phyloP scores from a whole-genome alignment of 768 basidiomycete genomes.

The Lentinula sp. region DNA sequence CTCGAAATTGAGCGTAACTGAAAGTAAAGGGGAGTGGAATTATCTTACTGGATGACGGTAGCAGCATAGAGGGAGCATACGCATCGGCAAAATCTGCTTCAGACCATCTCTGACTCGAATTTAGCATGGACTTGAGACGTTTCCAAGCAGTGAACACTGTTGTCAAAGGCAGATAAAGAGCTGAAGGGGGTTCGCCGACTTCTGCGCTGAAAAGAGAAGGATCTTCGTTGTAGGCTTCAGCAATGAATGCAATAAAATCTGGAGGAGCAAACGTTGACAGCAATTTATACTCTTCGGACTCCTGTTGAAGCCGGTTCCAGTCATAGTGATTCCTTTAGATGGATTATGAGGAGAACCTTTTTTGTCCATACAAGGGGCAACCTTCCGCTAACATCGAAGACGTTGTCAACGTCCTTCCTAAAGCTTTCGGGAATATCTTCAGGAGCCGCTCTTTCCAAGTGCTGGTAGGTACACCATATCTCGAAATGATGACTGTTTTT shows the following conservation, averaged over 20 bases:
- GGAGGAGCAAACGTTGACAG: slow-evolving; percentile 17
- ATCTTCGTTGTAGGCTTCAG: slow-evolving; percentile 17
- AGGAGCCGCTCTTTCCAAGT: slow-evolving; percentile 43
- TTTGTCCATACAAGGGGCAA: slow-evolving; percentile 39
- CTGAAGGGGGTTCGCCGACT: slow-evolving; percentile 11
- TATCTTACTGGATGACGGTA: neutral
- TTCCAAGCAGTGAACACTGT: slow-evolving; percentile 40
- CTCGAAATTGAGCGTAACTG: slow-evolving; percentile 48
- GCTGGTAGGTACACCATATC: slow-evolving; percentile 43
- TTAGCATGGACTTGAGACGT: slow-evolving; percentile 34
- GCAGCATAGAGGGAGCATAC: slow-evolving; percentile 22
- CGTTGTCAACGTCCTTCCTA: slow-evolving; percentile 24
- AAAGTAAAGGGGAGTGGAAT: neutral
- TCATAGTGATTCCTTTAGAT: neutral
- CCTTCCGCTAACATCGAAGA: slow-evolving; percentile 29
- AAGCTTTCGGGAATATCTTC: slow-evolving; percentile 37
- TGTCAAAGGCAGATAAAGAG: slow-evolving; percentile 30
- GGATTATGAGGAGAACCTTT: slow-evolving; percentile 20
- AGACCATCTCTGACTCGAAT: slow-evolving; percentile 39
- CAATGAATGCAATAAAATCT: slow-evolving; percentile 25
- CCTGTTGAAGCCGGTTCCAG: slow-evolving; percentile 10
- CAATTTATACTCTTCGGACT: slow-evolving; percentile 18
- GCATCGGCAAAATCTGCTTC: slow-evolving; percentile 52
- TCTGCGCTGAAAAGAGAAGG: slow-evolving; percentile 33
- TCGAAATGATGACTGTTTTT: slow-evolving; percentile 43